Base-by-base conservation (phyloP, 176 grass and related monocot genomes). In the Triticum turgidum region DNA sequence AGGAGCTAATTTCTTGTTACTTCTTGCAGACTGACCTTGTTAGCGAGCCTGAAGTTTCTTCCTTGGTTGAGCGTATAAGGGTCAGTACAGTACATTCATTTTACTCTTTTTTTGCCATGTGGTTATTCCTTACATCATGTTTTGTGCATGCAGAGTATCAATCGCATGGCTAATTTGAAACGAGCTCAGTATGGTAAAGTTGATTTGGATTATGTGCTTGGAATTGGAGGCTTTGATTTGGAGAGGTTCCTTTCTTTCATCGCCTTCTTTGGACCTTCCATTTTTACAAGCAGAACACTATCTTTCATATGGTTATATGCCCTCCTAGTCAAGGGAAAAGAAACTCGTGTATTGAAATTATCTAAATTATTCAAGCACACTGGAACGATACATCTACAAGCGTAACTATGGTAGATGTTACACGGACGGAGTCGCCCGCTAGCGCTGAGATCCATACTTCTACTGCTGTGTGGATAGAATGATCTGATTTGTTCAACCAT, bases 191-290 rank as follows among this genome's bases (percentile, higher is more conserved):
- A 96, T 87, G 93, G 96, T 68, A 90, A 90, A 86, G 96, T 98
- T 76, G 92, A 98, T 91, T 84, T 98, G 73, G 94, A 98, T 90
- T 98, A 98, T 90, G 97, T 96, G 80, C 97, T 98, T 92, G 97
- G 97, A 58, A 94, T 98, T 85, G 97, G 97, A 92, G 97, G 97
- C 73, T 98, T 98, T 85, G 97, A 98, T 94, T 80, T 98, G 49
- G 97, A 98, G 81, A 98, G 94, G 97, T 98, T 80, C 11, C 38
- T 81, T 82, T 92, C 86, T 80, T 84, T 72, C 67, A 65, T 73
- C 14, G 13, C 78, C n/a, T 58, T 72, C 51, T 56, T 49, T 65
- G 70, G 14, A 69, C 15, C 73, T 33, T 63, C 3, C 4, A 0
- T 67, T n/a, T 67, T 35, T 32, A 44, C 66, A 30, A 38, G 11